phyloP scores from a whole-genome alignment of 805 yeast species.

The Saccharomyces mikatae region DNA sequence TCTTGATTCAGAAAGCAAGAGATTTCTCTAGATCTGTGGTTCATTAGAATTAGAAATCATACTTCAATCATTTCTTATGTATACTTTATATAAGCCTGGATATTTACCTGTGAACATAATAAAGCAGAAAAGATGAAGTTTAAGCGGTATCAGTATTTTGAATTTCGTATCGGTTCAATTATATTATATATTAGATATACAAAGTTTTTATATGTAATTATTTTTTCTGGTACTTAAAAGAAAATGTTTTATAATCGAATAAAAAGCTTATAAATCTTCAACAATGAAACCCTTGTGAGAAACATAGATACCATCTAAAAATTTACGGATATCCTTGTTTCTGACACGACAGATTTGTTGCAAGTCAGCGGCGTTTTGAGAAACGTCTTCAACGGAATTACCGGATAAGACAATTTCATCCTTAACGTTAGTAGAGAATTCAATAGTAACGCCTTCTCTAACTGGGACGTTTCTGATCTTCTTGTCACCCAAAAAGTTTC shows the following conservation, averaged over 20 bases:
- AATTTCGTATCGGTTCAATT: not conserved
- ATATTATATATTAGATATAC: not conserved
- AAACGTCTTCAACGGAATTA: slow-evolving; percentile 85
- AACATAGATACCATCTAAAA: slow-evolving; percentile 99
- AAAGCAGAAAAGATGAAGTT: not conserved
- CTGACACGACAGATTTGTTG: slow-evolving; percentile 97
- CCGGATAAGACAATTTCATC: slow-evolving; percentile 91
- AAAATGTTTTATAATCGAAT: not conserved
- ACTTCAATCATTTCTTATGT: not conserved
- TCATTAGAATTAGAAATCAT: slow-evolving; percentile 8
- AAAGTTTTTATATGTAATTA: not conserved
- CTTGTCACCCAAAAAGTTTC: slow-evolving; percentile 99
- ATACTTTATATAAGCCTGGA: slow-evolving; percentile 2
- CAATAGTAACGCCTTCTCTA: slow-evolving; percentile 82
- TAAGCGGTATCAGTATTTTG: not conserved
- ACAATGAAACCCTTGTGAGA: slow-evolving; percentile 87
- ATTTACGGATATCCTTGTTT: slow-evolving; percentile 99
- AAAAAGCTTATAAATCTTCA: slow-evolving; percentile 41
- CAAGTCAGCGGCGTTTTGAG: slow-evolving; percentile 96
- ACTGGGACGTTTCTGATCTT: slow-evolving; percentile 83
- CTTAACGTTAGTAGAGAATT: slow-evolving; percentile 76
- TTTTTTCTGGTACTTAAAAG: not conserved
- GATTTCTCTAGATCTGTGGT: slow-evolving; percentile 41
- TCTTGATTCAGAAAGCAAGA: slow-evolving; percentile 80
- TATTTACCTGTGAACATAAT: slow-evolving; percentile 32